These are phyloP conservation scores for Haplosporangium sp. DNA, from an alignment of 371 early-diverging fungal genomes.

Conservation along the genomic window DNA sequence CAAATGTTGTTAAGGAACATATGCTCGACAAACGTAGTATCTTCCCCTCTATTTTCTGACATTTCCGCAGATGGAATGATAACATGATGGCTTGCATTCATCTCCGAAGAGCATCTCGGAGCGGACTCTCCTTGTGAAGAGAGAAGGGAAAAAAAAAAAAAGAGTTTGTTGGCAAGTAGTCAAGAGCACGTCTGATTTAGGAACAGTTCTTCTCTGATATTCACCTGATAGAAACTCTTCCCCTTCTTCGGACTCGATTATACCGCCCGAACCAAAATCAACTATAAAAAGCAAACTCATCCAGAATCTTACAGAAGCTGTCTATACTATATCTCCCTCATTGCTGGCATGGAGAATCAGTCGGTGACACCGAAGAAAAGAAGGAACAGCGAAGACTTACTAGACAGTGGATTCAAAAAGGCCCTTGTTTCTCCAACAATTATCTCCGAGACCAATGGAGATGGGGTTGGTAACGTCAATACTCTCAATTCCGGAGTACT, in stretches of 20 bases:
- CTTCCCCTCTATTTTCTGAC: not conserved
- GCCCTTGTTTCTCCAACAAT: slow-evolving; percentile 13
- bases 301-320: not conserved
- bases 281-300: not conserved
- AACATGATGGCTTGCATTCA: not conserved
- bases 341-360: slow-evolving; percentile 28
- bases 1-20: not conserved
- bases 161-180: too few species aligned
- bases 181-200: not conserved
- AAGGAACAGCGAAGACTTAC: slow-evolving; percentile 33
- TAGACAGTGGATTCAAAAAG: slow-evolving; percentile 24
- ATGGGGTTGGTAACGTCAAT: not conserved
- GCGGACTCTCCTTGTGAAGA: too few species aligned
- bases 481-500: not conserved
- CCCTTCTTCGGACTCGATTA: not conserved
- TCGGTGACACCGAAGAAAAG: slow-evolving; percentile 13
- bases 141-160: too few species aligned
- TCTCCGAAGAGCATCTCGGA: not conserved
- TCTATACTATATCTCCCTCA: not conserved
- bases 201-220: not conserved
- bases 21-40: not conserved
- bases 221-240: too few species aligned
- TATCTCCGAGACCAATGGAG: slow-evolving; percentile 3
- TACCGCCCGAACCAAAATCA: not conserved
- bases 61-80: not conserved